These are phyloP conservation scores for Penicillium pancosmium DNA, from an alignment of 495 filamentous ascomycete genomes.

Conservation along the genomic window DNA sequence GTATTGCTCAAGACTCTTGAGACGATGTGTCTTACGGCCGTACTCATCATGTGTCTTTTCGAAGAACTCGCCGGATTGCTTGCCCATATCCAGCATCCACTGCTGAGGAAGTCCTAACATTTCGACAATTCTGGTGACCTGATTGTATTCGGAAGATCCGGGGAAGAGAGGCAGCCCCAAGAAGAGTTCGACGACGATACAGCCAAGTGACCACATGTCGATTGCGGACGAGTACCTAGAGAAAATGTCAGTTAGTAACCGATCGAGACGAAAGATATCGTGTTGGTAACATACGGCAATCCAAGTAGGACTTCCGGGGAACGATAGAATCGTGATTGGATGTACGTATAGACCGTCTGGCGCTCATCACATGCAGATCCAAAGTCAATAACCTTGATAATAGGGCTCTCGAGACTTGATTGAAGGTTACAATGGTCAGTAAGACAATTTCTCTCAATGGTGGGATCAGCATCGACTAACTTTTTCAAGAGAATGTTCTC, in stretches of 20 bases:
- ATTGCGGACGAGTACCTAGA: conserved; percentile 93
- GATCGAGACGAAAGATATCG: background rate
- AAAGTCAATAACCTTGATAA: conserved; percentile 99
- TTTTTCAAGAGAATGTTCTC: conserved; percentile 99
- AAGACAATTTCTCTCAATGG: background rate
- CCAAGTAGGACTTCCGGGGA: conserved; percentile 96
- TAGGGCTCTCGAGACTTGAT: conserved; percentile 86
- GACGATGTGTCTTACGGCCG: conserved; percentile 82
- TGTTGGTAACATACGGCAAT: conserved; percentile 62
- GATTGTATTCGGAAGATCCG: conserved; percentile 98
- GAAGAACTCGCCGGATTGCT: conserved; percentile 96
- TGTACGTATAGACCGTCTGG: conserved; percentile 99
- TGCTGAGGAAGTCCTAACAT: conserved; percentile 96
- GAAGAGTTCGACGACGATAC: conserved; percentile 98
- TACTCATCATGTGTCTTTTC: conserved; percentile 93
- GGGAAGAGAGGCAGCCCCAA: conserved; percentile 94
- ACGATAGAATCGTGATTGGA: conserved; percentile 97
- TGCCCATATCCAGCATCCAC: conserved; percentile 99
- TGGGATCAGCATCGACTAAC: conserved; percentile 41
- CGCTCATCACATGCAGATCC: conserved; percentile 98
- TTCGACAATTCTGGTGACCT: conserved; percentile 94
- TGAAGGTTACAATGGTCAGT: conserved; percentile 1
- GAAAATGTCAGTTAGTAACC: background rate
- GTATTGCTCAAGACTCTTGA: conserved; percentile 98
- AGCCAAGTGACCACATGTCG: conserved; percentile 99